Evolutionary conservation across 352 stramenopile genomes (phyloP).

Genomic region (Aphanomyces cochlioides): DNA sequence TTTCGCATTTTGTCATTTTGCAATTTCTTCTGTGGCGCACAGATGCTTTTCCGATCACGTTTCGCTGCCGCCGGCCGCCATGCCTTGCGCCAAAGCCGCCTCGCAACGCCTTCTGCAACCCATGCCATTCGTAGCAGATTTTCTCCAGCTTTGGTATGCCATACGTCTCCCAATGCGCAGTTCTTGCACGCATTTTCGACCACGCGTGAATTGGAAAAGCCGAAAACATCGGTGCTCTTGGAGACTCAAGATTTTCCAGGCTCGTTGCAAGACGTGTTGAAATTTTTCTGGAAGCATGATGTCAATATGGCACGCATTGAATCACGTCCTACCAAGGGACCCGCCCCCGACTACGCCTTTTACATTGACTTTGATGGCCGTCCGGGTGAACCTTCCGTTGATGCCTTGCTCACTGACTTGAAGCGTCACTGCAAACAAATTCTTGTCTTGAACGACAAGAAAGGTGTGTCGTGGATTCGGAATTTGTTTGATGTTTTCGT

Average conservation of each 20-base stretch:
- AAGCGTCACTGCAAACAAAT: slow-evolving; percentile 84
- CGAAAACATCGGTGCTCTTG: slow-evolving; percentile 75
- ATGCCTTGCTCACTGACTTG: slow-evolving; percentile 85
- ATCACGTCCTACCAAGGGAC: slow-evolving; percentile 84
- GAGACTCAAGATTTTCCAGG: slow-evolving; percentile 69
- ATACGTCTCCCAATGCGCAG: background rate
- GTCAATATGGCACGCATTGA: slow-evolving; percentile 97
- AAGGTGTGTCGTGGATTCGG: slow-evolving; percentile 42
- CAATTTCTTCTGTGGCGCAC: background rate
- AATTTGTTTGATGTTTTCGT: background rate
- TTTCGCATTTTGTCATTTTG: background rate
- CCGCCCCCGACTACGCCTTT: slow-evolving; percentile 88
- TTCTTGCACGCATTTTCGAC: slow-evolving; percentile 3
- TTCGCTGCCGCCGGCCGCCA: background rate
- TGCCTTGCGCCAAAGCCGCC: background rate
- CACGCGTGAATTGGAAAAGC: slow-evolving; percentile 9
- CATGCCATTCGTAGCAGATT: background rate
- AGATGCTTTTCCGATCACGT: background rate
- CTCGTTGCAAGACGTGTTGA: slow-evolving; percentile 92
- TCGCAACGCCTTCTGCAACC: background rate
- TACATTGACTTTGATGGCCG: slow-evolving; percentile 91
- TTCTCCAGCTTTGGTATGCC: background rate
- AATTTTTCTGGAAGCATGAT: slow-evolving; percentile 97
- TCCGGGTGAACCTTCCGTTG: slow-evolving; percentile 66
- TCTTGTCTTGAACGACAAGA: slow-evolving; percentile 92